These are phyloP conservation scores for Diaporthe batatas DNA, from an alignment of 2,329 filamentous ascomycete species.

Conservation along the genomic window DNA sequence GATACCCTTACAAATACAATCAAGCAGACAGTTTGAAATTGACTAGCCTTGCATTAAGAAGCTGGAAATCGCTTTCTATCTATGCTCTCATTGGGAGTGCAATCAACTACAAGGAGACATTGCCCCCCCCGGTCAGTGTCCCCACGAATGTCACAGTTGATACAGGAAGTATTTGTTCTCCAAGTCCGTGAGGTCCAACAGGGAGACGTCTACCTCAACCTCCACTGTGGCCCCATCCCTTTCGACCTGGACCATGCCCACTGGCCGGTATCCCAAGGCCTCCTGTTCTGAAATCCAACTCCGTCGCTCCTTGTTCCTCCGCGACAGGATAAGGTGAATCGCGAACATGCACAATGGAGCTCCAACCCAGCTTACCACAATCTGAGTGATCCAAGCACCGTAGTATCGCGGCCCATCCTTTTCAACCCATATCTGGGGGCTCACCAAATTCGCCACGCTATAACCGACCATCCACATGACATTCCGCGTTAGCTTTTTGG, in stretches of 20 bases:
- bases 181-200: slow-evolving; percentile 56
- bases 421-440: slow-evolving; percentile 50
- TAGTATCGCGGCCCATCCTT: slow-evolving; percentile 50
- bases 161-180: slow-evolving; percentile 57
- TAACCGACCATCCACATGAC: slow-evolving; percentile 50
- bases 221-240: slow-evolving; percentile 49
- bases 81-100: neutral
- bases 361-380: slow-evolving; percentile 52
- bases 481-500: slow-evolving; percentile 51
- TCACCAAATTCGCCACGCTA: slow-evolving; percentile 48
- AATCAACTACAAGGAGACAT: neutral
- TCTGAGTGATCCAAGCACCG: slow-evolving; percentile 50
- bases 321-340: slow-evolving; percentile 51
- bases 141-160: slow-evolving; percentile 42
- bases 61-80: neutral
- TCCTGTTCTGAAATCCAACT: slow-evolving; percentile 48
- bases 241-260: slow-evolving; percentile 48
- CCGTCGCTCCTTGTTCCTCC: slow-evolving; percentile 50
- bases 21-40: neutral
- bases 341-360: slow-evolving; percentile 52
- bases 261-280: slow-evolving; percentile 42
- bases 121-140: neutral
- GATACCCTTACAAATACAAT: slow-evolving; percentile 17
- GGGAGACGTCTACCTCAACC: slow-evolving; percentile 52
- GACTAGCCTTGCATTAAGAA: neutral